Conservation (phyloP, 495 filamentous ascomycete species). For the Talaromyces ruber region DNA sequence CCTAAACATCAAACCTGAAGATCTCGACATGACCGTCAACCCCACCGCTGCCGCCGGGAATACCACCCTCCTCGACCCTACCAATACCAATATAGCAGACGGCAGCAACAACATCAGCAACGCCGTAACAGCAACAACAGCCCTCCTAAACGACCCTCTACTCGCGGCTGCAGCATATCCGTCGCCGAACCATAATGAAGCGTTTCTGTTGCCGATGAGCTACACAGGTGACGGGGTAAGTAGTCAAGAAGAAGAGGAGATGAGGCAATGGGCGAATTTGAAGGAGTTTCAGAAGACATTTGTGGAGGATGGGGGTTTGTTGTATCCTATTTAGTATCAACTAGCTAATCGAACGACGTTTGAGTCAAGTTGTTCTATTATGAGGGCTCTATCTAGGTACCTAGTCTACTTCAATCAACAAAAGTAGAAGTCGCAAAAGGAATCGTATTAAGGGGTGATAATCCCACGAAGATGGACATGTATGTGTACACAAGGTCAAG, state of each 20-base stretch:
- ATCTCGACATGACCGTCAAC: not conserved
- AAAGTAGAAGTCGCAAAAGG: not conserved
- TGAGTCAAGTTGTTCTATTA: not conserved
- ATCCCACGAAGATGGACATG: not conserved
- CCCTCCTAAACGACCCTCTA: not conserved
- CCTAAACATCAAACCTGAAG: not conserved
- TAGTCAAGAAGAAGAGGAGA: constrained; percentile 63
- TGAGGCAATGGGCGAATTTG: constrained; percentile 65
- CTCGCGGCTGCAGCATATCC: not conserved
- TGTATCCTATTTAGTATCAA: constrained; percentile 25
- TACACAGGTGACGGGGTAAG: constrained; percentile 28
- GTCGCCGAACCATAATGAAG: not conserved
- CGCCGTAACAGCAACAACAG: not conserved
- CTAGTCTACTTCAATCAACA: not conserved
- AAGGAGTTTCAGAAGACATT: constrained; percentile 66
- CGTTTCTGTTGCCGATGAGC: constrained; percentile 24
- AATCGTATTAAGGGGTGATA: not conserved
- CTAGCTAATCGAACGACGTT: too few species aligned
- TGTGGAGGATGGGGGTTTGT: constrained; percentile 50
- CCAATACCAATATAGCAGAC: not conserved
- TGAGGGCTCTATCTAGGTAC: not conserved
- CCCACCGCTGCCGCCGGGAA: not conserved
- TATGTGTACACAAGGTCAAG: not conserved
- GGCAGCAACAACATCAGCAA: not conserved
- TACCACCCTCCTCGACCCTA: not conserved